phyloP scores from a whole-genome alignment of 208 protist species.

The Leishmania mexicana region DNA sequence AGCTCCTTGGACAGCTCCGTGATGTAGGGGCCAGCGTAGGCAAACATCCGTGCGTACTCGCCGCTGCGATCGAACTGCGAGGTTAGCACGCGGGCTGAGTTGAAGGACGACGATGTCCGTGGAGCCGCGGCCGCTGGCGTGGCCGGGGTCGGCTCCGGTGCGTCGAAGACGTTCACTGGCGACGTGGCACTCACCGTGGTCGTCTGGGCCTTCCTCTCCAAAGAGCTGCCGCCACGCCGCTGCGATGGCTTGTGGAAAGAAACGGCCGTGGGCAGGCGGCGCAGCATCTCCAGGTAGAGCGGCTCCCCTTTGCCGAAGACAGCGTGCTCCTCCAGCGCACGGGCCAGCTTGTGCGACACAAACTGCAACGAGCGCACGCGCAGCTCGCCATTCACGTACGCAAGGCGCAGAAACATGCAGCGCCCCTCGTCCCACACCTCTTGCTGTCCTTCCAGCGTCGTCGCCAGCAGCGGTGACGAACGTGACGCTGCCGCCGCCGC shows the following conservation, averaged over 20 bases:
- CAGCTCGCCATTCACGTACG: slow-evolving; percentile 78
- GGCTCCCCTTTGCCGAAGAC: slow-evolving; percentile 68
- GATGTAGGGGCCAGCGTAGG: slow-evolving; percentile 75
- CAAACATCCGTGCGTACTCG: slow-evolving; percentile 55
- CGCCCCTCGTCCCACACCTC: slow-evolving; percentile 47
- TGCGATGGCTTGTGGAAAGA: neutral
- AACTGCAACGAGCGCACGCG: slow-evolving; percentile 76
- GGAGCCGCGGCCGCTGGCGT: slow-evolving; percentile 1
- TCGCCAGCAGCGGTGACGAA: neutral
- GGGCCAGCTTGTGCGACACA: slow-evolving; percentile 54
- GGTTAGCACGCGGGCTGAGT: slow-evolving; percentile 33
- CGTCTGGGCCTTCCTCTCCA: neutral
- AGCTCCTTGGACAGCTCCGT: slow-evolving; percentile 78
- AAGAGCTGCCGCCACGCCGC: neutral
- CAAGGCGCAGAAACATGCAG: slow-evolving; percentile 69
- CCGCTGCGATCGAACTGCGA: slow-evolving; percentile 46
- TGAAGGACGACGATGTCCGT: neutral
- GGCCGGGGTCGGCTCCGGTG: slow-evolving; percentile 4
- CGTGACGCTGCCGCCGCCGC: neutral
- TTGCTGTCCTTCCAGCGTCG: slow-evolving; percentile 31
- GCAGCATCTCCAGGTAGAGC: slow-evolving; percentile 56
- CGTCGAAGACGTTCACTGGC: slow-evolving; percentile 27
- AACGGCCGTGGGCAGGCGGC: slow-evolving; percentile 8
- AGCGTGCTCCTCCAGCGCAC: slow-evolving; percentile 55
- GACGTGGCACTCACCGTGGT: slow-evolving; percentile 7